These are phyloP conservation scores for Apiospora aurea DNA, from an alignment of 2,329 filamentous ascomycete species.

Conservation along the genomic window DNA sequence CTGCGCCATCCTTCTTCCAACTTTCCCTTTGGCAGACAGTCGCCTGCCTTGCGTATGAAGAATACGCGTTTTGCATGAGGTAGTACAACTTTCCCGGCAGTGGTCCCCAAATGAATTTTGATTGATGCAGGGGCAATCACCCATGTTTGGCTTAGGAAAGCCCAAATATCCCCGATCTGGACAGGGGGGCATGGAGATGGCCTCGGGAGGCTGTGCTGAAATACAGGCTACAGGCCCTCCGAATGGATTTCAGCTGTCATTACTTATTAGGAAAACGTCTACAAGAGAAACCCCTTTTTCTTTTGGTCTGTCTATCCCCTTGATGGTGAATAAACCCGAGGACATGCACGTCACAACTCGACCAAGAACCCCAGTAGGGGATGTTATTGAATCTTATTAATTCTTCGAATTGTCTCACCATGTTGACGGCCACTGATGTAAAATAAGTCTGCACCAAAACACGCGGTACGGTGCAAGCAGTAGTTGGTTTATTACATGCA, in stretches of 20 bases:
- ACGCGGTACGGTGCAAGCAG: no score
- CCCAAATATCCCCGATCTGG: not conserved
- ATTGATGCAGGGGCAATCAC: constrained; percentile 10
- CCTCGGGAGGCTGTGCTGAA: constrained; percentile 10
- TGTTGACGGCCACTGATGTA: no score
- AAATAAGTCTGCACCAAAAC: no score
- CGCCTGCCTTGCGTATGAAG: not conserved
- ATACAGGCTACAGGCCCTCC: not conserved
- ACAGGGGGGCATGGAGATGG: constrained; percentile 9
- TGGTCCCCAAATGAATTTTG: not conserved
- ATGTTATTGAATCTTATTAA: no score
- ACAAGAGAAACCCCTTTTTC: not conserved
- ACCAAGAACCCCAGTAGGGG: no score
- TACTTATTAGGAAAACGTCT: not conserved
- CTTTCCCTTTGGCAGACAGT: not conserved
- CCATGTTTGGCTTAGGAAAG: constrained; percentile 9
- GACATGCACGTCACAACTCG: no score
- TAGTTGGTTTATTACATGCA: no score
- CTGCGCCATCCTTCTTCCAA: constrained; percentile 13
- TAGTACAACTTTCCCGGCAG: not conserved
- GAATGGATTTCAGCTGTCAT: not conserved
- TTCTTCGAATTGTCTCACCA: no score
- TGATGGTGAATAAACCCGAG: not conserved
- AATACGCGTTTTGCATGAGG: not conserved
- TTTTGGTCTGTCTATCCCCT: not conserved